Conservation (phyloP, 345 rosid genomes). For the Arabis alpina region DNA sequence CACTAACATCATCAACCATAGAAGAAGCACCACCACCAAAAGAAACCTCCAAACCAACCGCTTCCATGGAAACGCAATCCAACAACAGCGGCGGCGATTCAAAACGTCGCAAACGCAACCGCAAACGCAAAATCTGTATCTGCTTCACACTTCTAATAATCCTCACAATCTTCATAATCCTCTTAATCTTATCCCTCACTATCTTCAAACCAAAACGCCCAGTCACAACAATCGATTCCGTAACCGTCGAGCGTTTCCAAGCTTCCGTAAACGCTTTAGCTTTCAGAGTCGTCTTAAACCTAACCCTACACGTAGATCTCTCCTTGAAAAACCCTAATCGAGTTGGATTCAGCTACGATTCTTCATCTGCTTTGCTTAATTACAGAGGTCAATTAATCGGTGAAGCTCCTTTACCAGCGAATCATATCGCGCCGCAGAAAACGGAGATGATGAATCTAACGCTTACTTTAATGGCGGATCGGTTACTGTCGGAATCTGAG, state of each 20-base stretch:
- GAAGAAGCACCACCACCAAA: too few species aligned
- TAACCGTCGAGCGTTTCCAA: slow-evolving; percentile 45
- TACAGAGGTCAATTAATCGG: slow-evolving; percentile 70
- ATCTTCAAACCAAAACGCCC: slow-evolving; percentile 78
- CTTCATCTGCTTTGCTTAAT: slow-evolving; percentile 52
- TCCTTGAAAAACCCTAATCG: slow-evolving; percentile 72
- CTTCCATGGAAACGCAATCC: slow-evolving; percentile 44
- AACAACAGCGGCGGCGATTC: background rate
- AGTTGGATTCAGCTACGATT: slow-evolving; percentile 59
- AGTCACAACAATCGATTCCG: slow-evolving; percentile 50
- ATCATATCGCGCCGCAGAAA: slow-evolving; percentile 49
- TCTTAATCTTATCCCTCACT: slow-evolving; percentile 62
- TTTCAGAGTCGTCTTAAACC: slow-evolving; percentile 49
- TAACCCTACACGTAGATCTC: slow-evolving; percentile 55
- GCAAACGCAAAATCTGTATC: slow-evolving; percentile 55
- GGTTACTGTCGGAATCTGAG: slow-evolving; percentile 50
- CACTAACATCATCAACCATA: background rate
- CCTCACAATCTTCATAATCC: slow-evolving; percentile 47
- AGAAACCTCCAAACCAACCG: slow-evolving; percentile 20
- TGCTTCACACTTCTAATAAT: slow-evolving; percentile 30
- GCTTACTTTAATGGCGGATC: slow-evolving; percentile 68
- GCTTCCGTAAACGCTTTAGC: slow-evolving; percentile 40
- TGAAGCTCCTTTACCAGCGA: slow-evolving; percentile 69
- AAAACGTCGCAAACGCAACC: slow-evolving; percentile 36
- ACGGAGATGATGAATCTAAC: slow-evolving; percentile 61